A percentile compares a stretch with the other conserved stretches of the same genome.
phyloP scores from a whole-genome alignment of 1,284 basidiomycete species.

The Sanghuangporus baumii region DNA sequence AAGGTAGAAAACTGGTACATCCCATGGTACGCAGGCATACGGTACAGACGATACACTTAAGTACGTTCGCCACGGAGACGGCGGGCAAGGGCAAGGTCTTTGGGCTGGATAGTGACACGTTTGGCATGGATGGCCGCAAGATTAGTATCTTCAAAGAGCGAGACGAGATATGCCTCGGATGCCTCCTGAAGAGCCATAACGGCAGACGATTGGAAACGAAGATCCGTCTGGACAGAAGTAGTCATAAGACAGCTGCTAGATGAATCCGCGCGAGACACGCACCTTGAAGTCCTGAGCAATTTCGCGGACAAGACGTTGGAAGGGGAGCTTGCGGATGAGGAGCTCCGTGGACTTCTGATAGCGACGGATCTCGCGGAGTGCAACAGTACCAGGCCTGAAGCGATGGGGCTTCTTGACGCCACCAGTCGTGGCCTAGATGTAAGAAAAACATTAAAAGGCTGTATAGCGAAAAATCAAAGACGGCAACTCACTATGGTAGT shows the following conservation, averaged over 20 bases:
- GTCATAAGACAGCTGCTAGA: background rate
- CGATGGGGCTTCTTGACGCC: conserved; percentile 79
- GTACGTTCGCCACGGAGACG: conserved; percentile 63
- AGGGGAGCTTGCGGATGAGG: conserved; percentile 71
- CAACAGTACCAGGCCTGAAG: conserved; percentile 60
- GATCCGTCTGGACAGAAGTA: conserved; percentile 51
- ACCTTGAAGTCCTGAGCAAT: conserved; percentile 71
- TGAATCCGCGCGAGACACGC: conserved; percentile 23
- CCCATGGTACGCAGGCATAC: background rate
- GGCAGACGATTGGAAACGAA: conserved; percentile 78
- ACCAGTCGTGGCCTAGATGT: conserved; percentile 45
- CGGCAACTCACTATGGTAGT: conserved; percentile 35
- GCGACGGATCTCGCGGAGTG: conserved; percentile 78
- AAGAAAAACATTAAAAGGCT: background rate
- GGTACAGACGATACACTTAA: background rate
- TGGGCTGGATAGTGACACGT: conserved; percentile 66
- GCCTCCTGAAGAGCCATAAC: conserved; percentile 77
- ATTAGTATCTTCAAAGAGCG: conserved; percentile 69
- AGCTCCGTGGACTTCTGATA: conserved; percentile 82
- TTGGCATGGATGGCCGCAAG: conserved; percentile 68
- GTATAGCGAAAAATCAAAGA: background rate
- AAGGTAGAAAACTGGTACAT: conserved; percentile 5
- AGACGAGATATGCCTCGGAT: conserved; percentile 73
- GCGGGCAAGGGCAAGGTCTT: conserved; percentile 67
- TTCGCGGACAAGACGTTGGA: conserved; percentile 72